A percentile compares a stretch with the other conserved stretches of the same genome.
Evolutionary conservation across 1,139 yeast species (phyloP).

Genomic region (Scheffersomyces stambukii): DNA sequence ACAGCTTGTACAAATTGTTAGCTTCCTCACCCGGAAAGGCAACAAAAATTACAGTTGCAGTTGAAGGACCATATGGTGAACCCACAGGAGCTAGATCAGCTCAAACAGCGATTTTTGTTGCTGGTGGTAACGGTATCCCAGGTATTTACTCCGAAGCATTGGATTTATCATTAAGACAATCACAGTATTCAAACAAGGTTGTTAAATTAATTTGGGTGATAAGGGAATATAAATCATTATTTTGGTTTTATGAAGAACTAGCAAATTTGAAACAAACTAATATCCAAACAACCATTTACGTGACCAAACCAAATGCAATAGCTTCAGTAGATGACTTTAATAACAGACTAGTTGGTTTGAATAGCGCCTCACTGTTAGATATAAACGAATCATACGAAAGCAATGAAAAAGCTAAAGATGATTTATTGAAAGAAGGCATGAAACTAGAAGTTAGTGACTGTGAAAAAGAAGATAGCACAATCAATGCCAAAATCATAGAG

Average conservation of each 20-base stretch:
- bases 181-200: slow-evolving; percentile 8
- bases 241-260: slow-evolving; percentile 35
- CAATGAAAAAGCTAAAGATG: too few relatives aligned
- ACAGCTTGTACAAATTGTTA: slow-evolving; percentile 28
- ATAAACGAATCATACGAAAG: too few relatives aligned
- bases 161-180: slow-evolving; percentile 27
- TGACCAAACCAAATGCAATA: slow-evolving; percentile 24
- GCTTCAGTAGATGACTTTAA: slow-evolving; percentile 1
- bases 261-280: slow-evolving; percentile 18
- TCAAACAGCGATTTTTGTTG: slow-evolving; percentile 32
- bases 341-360: too few relatives aligned
- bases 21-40: slow-evolving; percentile 22
- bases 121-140: slow-evolving; percentile 44
- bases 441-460: too few relatives aligned
- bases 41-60: slow-evolving; percentile 25
- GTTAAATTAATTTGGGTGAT: slow-evolving; percentile 33
- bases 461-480: neutral
- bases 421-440: slow-evolving; percentile 15
- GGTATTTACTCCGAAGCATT: slow-evolving; percentile 38
- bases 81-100: slow-evolving; percentile 24
- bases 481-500: neutral
- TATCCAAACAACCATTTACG: slow-evolving; percentile 26
- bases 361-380: too few relatives aligned
- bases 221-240: slow-evolving; percentile 27
- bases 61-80: slow-evolving; percentile 43